Base-by-base conservation (phyloP, 2,329 filamentous ascomycete species). In the Tricladium varicosporioides region DNA sequence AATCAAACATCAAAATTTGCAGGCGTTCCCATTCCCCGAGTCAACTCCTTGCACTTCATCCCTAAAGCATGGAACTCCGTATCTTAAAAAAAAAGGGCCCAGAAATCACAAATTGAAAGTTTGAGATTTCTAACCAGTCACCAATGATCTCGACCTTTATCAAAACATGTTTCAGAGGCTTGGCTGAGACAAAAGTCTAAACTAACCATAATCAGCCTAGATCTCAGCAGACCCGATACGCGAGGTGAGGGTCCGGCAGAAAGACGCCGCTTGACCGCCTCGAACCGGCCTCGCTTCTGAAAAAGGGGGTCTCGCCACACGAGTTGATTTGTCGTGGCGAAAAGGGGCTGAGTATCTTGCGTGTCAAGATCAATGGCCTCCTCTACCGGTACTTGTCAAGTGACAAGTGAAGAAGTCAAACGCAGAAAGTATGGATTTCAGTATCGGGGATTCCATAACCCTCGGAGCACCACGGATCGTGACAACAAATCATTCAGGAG, bases 191-290 rank as follows among this genome's bases (percentile, higher is more conserved):
- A n/a, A n/a, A 27, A 22, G 45, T 27, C 19, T 19, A 27, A 33
- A 46, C 51, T 36, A 32, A 22, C 22, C 27, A n/a, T 13, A 5
- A 46, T 36, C 51, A 33, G 15, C 42, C 19, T 22, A 53, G 50
- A 10, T 46, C 19, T 36, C 27, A 31, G 43, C 32, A 19, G 31
- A 22, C 19, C 13, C 19, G 52, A 54, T 54, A 31, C 48, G 52
- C 52, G 52, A 54, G 42, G 36, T 51, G 49, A 51, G 43, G n/a
- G 33, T 14, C 18, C 10, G 53, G 40, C 47, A 50, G 53, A 55
- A 49, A 46, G 32, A 32, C 18, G 47, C 36, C 47, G 32, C 18
- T 22, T 27, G 22, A 27, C 18, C 43, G 43, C 15, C 43, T 46
- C 22, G 22, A 27, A 27, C 22, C 3, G 2, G 43, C 14, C 43